Evolutionary conservation across 2,329 filamentous ascomycete genomes (phyloP), one percentile per base, ranked within the genome.

Genomic region (Pseudomassariella vexata): DNA sequence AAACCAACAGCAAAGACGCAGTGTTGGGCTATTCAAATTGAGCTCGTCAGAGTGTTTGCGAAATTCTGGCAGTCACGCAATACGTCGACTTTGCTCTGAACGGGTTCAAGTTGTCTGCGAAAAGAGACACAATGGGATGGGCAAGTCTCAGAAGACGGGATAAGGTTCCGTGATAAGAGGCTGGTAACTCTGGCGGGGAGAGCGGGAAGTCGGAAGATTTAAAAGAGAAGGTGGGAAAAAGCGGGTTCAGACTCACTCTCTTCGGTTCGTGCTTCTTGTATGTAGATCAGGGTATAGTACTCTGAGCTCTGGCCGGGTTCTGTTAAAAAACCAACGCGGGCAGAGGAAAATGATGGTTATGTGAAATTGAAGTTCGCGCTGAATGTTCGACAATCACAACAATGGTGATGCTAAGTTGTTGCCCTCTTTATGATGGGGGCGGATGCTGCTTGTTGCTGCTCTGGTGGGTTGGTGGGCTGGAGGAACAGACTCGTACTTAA

Each of bases 91-190:
- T n/a, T n/a, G n/a, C n/a, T n/a, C n/a, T n/a, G n/a, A n/a, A n/a
- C n/a, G n/a, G n/a, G n/a, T n/a, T n/a, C n/a, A n/a, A n/a, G n/a
- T n/a, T n/a, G n/a, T n/a, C n/a, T n/a, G n/a, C n/a, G n/a, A n/a
- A n/a, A n/a, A n/a, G 32, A 16, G 32, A 34, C 25, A 34, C 32
- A 34, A 34, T 24, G 32, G 32, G 32, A 34, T 24, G 32, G 32
- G 25, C 20, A 29, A 20, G 32, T 34, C 26, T 34, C 23, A 29
- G 19, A 29, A 32, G 11, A 19, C 9, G n/a, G 19, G 25, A 26
- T 24, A 17, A 23, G 25, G 12, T 23, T 19, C 25, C 12, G 24
- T 34, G 32, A 28, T 34, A 28, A 34, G 32, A 34, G 32, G 32
- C 24, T 34, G 32, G 32, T 28, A 21, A 34, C 24, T 29, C 15